Conservation (phyloP, 352 stramenopile genomes). For the Globisporangium orthogonon region DNA sequence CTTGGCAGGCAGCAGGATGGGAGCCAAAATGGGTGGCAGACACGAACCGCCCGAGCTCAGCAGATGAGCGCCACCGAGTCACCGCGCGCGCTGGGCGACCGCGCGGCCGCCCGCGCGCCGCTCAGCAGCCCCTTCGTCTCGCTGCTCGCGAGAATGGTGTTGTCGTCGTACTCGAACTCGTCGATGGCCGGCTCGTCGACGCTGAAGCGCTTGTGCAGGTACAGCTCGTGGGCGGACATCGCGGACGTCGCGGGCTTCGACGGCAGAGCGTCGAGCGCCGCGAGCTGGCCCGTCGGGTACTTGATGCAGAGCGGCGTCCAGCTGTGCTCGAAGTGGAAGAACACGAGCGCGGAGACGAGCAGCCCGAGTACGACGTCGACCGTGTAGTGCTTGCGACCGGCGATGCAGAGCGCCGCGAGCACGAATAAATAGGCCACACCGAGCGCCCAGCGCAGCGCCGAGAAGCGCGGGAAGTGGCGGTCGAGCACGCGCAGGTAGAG, state of each 20-base stretch:
- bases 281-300: constrained; percentile 14
- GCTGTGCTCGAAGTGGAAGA: constrained; percentile 76
- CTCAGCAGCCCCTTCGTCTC: constrained; percentile 12
- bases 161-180: constrained; percentile 22
- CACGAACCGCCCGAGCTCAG: constrained; percentile 12
- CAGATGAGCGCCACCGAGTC: constrained; percentile 42
- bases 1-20: not conserved
- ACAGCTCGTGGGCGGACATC: constrained; percentile 13
- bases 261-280: constrained; percentile 14
- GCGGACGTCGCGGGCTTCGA: not conserved
- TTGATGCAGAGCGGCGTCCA: constrained; percentile 55
- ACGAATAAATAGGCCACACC: constrained; percentile 46
- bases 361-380: constrained; percentile 71
- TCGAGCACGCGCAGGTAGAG: constrained; percentile 59
- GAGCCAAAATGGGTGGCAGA: not conserved
- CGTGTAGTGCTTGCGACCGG: constrained; percentile 70
- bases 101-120: not conserved
- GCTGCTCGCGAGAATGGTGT: not conserved
- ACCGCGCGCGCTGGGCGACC: constrained; percentile 15
- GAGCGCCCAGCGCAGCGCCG: constrained; percentile 42
- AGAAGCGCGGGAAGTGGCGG: constrained; percentile 42
- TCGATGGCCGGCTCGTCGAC: constrained; percentile 43
- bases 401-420: constrained; percentile 48
- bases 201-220: constrained; percentile 38
- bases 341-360: constrained; percentile 58